These are phyloP conservation scores for Zanthoxylum bungeanum DNA, from an alignment of 345 rosid genomes.

Conservation along the genomic window DNA sequence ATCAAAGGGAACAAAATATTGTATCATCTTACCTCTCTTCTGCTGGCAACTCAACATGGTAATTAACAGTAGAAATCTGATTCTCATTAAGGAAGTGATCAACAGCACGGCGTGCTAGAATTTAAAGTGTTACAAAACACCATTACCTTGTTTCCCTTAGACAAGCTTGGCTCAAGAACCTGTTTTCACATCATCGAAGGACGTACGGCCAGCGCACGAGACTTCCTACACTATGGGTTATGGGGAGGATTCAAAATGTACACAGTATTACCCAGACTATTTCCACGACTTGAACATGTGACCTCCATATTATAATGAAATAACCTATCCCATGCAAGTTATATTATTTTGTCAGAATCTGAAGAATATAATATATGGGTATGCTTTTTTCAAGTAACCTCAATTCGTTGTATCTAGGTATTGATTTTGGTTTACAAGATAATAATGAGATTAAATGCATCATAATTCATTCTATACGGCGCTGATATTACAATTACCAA, in stretches of 20 bases:
- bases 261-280: no score
- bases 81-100: conserved; percentile 87
- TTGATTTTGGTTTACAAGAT: no score
- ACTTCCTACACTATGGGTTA: no score
- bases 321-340: conserved; percentile 13
- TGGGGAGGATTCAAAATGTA: no score
- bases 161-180: conserved; percentile 97
- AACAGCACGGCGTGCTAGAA: conserved; percentile 89
- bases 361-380: no score
- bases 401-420: no score
- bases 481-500: not conserved
- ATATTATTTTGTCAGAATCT: conserved; percentile 1
- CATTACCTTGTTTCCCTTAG: conserved; percentile 94
- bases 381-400: no score
- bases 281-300: no score
- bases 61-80: conserved; percentile 81
- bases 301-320: no score
- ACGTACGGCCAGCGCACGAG: no score
- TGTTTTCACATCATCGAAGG: conserved; percentile 38
- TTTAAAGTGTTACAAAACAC: conserved; percentile 87
- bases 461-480: no score
- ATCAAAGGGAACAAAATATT: not conserved
- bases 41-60: conserved; percentile 96
- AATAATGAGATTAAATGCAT: no score
- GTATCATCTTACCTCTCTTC: conserved; percentile 63